These are phyloP conservation scores for Lactarius quietus DNA, from an alignment of 768 basidiomycete genomes.

Conservation along the genomic window DNA sequence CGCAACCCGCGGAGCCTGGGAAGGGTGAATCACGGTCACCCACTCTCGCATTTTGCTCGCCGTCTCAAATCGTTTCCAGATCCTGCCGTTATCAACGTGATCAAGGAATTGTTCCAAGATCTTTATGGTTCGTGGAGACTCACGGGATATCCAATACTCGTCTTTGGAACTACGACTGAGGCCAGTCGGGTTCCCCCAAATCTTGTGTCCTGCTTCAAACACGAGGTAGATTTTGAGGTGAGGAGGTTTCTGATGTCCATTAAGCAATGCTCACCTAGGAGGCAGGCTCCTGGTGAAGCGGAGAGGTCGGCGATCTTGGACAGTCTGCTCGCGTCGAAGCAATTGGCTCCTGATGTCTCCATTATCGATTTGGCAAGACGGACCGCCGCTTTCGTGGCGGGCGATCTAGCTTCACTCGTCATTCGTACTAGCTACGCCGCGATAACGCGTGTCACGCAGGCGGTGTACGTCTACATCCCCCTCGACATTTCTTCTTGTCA, in stretches of 20 bases:
- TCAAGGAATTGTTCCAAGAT: slow-evolving; percentile 62
- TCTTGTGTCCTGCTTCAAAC: slow-evolving; percentile 76
- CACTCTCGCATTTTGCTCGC: background rate
- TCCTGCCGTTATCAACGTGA: slow-evolving; percentile 48
- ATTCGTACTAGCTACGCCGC: slow-evolving; percentile 53
- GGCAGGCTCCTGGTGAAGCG: slow-evolving; percentile 74
- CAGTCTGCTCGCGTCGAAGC: slow-evolving; percentile 38
- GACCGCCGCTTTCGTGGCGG: slow-evolving; percentile 86
- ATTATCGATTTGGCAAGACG: slow-evolving; percentile 70
- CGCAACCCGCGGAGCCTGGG: slow-evolving; percentile 57
- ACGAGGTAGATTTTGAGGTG: slow-evolving; percentile 66
- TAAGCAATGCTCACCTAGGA: slow-evolving; percentile 3
- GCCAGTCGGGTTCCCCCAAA: slow-evolving; percentile 58
- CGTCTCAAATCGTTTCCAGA: slow-evolving; percentile 40
- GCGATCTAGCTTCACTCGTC: slow-evolving; percentile 72
- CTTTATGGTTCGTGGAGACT: slow-evolving; percentile 53
- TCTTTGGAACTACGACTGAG: slow-evolving; percentile 72
- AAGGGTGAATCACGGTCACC: slow-evolving; percentile 48
- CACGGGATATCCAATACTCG: slow-evolving; percentile 67
- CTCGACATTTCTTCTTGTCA: background rate
- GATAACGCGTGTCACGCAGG: slow-evolving; percentile 42
- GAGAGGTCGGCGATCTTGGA: slow-evolving; percentile 64
- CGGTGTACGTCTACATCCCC: background rate
- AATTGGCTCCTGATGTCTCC: slow-evolving; percentile 73
- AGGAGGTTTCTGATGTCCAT: slow-evolving; percentile 38